A percentile compares a stretch with the other conserved stretches of the same genome.
Conservation (phyloP, 768 basidiomycete species). For the Phanerochaete sordida region DNA sequence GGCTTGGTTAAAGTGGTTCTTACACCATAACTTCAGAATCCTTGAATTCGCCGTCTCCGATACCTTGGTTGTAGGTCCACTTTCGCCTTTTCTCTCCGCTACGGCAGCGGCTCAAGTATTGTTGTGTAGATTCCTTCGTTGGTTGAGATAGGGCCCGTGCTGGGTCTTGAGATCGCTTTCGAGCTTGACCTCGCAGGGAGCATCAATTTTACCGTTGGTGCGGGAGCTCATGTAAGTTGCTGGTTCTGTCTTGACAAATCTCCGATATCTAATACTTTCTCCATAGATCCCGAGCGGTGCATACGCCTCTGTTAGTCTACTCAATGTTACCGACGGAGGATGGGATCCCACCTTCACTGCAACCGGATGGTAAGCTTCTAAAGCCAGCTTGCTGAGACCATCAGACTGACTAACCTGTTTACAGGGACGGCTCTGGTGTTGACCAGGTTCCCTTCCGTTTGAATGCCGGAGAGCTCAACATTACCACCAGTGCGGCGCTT, state of each 20-base stretch:
- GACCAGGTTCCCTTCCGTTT: conserved; percentile 7
- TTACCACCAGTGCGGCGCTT: not conserved
- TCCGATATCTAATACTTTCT: too few relatives aligned
- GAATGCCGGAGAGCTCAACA: conserved; percentile 5
- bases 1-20: too few relatives aligned
- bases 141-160: conserved; percentile 1
- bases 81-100: not conserved
- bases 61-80: not conserved
- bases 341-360: conserved; percentile 2
- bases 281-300: conserved; percentile 4
- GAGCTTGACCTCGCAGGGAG: not conserved
- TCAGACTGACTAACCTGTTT: not conserved
- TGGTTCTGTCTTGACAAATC: too few relatives aligned
- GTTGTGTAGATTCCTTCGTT: not conserved
- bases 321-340: conserved; percentile 1
- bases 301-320: conserved; percentile 5
- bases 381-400: not conserved
- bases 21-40: too few relatives aligned
- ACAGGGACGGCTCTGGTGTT: not conserved
- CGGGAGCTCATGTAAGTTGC: conserved; percentile 5
- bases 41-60: not conserved
- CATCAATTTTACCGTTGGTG: conserved; percentile 9
- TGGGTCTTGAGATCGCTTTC: conserved; percentile 7
- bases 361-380: conserved; percentile 3
- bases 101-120: too few relatives aligned